Evolutionary conservation across 73 alveolate genomes (phyloP).

Genomic region (Tetrahymena elliotti): DNA sequence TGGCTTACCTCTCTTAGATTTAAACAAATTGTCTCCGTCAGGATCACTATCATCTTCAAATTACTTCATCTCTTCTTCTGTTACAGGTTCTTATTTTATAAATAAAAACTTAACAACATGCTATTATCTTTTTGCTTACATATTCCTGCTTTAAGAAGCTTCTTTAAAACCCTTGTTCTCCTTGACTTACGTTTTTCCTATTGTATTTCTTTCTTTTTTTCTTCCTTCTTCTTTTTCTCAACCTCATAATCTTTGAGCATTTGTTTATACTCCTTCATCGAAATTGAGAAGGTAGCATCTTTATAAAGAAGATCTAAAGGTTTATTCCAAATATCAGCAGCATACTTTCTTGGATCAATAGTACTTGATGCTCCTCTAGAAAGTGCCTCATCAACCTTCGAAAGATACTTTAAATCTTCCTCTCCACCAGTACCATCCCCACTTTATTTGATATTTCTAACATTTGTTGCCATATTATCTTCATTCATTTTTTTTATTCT

Average conservation of each 20-base stretch:
- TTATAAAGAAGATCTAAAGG: conserved; percentile 31
- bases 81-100: background rate
- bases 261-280: conserved; percentile 25
- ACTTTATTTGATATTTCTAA: conserved; percentile 24
- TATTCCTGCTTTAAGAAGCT: background rate
- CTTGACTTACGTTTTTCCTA: conserved; percentile 11
- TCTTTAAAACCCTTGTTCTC: background rate
- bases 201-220: conserved; percentile 2
- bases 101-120: background rate
- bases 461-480: conserved; percentile 10
- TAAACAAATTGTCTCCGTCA: conserved; percentile 10
- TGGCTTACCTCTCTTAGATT: conserved; percentile 1
- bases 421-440: background rate
- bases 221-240: conserved; percentile 3
- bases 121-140: background rate
- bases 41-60: conserved; percentile 30
- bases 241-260: conserved; percentile 17
- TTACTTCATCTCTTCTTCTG: background rate
- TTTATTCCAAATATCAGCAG: conserved; percentile 36
- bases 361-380: background rate
- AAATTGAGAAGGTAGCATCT: conserved; percentile 31
- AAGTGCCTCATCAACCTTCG: background rate
- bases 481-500: background rate
- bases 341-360: conserved; percentile 23
- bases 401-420: background rate